Evolutionary conservation across 208 protist species (phyloP).

Genomic region (Trypanosoma mega): DNA sequence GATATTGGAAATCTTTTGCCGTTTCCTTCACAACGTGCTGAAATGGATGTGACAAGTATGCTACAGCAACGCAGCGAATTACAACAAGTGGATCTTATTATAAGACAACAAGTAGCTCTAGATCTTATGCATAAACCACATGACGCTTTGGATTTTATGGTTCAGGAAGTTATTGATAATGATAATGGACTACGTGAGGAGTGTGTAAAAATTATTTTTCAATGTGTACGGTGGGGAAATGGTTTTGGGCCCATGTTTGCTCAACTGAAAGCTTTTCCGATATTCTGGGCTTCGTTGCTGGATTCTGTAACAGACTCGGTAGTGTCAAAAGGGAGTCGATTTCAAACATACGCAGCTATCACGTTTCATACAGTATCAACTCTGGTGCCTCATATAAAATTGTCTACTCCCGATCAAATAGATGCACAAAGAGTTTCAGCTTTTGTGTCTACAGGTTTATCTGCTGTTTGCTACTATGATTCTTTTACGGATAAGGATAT

Average conservation of each 20-base stretch:
- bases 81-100: slow-evolving; percentile 55
- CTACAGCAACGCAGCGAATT: slow-evolving; percentile 43
- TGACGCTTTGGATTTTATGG: slow-evolving; percentile 53
- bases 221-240: slow-evolving; percentile 81
- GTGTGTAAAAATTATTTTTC: slow-evolving; percentile 81
- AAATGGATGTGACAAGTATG: slow-evolving; percentile 25
- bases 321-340: slow-evolving; percentile 39
- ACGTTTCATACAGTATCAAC: slow-evolving; percentile 77
- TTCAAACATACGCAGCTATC: slow-evolving; percentile 56
- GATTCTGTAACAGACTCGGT: slow-evolving; percentile 51
- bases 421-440: slow-evolving; percentile 58
- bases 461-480: slow-evolving; percentile 66
- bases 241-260: slow-evolving; percentile 77
- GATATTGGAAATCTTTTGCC: slow-evolving; percentile 60
- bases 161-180: slow-evolving; percentile 61
- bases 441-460: slow-evolving; percentile 62
- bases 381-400: slow-evolving; percentile 84
- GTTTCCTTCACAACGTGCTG: slow-evolving; percentile 77
- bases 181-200: slow-evolving; percentile 32
- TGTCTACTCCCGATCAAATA: slow-evolving; percentile 79
- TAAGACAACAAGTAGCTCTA: slow-evolving; percentile 76
- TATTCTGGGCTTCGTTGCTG: slow-evolving; percentile 77
- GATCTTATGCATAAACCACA: slow-evolving; percentile 76
- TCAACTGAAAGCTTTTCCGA: slow-evolving; percentile 67
- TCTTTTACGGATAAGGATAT: slow-evolving; percentile 26